A percentile compares a stretch with the other conserved stretches of the same genome.
These are phyloP conservation scores for Phytopythium boreale DNA, from an alignment of 352 stramenopile species.

Conservation along the genomic window DNA sequence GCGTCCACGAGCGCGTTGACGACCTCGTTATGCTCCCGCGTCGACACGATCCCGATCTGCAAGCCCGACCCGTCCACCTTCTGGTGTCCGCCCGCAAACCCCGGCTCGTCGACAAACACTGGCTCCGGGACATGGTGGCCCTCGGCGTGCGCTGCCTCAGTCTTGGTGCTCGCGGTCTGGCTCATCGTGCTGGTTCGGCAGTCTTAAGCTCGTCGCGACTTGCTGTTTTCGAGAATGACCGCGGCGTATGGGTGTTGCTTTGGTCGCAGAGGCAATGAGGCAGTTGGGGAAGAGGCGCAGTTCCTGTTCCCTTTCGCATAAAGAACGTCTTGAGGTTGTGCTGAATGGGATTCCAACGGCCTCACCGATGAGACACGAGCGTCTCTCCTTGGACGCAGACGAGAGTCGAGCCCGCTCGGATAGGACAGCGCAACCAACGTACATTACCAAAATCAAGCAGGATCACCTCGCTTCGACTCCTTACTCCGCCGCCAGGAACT, in stretches of 20 bases:
- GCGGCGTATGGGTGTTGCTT: too few species aligned
- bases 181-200: too few species aligned
- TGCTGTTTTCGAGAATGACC: not conserved
- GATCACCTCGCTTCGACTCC: too few species aligned
- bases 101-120: slow-evolving; percentile 30
- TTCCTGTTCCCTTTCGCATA: too few species aligned
- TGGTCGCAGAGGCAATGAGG: too few species aligned
- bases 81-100: slow-evolving; percentile 13
- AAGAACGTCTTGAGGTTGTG: too few species aligned
- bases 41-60: slow-evolving; percentile 28
- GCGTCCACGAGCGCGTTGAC: slow-evolving; percentile 22
- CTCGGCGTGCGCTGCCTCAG: not conserved
- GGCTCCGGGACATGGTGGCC: not conserved
- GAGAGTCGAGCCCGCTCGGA: not conserved
- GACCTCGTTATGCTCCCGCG: slow-evolving; percentile 19
- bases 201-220: too few species aligned
- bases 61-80: slow-evolving; percentile 22
- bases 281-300: too few species aligned
- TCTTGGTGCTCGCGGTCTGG: not conserved
- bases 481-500: slow-evolving; percentile 75
- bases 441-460: slow-evolving; percentile 2
- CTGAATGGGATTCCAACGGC: too few species aligned
- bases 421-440: not conserved
- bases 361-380: too few species aligned
- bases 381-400: not conserved